phyloP scores from a whole-genome alignment of 2,329 filamentous ascomycete genomes.

The Aureobasidium zeae region DNA sequence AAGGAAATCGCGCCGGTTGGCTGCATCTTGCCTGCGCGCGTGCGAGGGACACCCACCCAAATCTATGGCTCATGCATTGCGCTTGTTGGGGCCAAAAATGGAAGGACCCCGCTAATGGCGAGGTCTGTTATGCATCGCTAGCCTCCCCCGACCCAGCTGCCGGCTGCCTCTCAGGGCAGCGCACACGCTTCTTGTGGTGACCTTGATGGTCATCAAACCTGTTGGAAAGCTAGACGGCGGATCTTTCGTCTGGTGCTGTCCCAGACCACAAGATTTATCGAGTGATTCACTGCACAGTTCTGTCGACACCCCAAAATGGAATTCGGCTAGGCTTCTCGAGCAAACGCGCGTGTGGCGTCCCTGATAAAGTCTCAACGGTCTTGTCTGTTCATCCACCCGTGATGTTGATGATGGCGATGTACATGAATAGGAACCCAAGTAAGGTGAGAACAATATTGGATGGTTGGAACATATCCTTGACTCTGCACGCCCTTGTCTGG shows the following conservation, averaged over 20 bases:
- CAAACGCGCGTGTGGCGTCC: constrained; percentile 5
- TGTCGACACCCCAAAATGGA: constrained; percentile 1
- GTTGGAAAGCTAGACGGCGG: too few relatives aligned
- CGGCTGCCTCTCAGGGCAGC: not conserved
- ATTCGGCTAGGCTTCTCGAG: constrained; percentile 4
- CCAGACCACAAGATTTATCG: too few relatives aligned
- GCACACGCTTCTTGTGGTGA: too few relatives aligned
- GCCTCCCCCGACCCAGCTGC: constrained; percentile 6
- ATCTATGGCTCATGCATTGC: constrained; percentile 1
- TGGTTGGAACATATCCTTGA: too few relatives aligned
- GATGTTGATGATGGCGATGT: too few relatives aligned
- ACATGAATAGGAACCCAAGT: too few relatives aligned
- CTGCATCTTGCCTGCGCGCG: constrained; percentile 7
- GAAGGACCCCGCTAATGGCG: not conserved
- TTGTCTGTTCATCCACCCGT: too few relatives aligned
- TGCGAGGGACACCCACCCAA: not conserved
- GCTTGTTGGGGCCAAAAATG: constrained; percentile 1
- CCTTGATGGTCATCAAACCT: too few relatives aligned
- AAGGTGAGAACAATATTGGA: too few relatives aligned
- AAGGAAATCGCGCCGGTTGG: constrained; percentile 2
- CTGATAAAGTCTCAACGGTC: constrained; percentile 14
- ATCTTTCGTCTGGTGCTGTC: too few relatives aligned
- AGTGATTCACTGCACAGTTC: too few relatives aligned
- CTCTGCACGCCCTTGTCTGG: too few relatives aligned
- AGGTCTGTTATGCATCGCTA: constrained; percentile 3